Evolutionary conservation across 805 yeast species (phyloP).

Genomic region (Kluyveromyces siamensis): DNA sequence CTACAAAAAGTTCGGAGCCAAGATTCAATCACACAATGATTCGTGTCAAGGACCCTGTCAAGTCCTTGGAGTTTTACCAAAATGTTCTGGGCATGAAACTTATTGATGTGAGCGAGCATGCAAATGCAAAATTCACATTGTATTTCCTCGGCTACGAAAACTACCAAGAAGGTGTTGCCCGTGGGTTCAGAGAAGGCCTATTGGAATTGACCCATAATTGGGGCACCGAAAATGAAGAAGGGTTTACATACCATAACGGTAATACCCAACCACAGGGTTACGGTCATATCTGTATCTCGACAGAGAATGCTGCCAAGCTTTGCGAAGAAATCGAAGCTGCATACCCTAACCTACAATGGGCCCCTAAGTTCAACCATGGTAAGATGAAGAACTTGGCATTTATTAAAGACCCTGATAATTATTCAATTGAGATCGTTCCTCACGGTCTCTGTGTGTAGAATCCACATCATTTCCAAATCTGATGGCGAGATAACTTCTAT

Average conservation of each 20-base stretch:
- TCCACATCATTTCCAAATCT: neutral
- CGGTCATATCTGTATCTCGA: slow-evolving; percentile 75
- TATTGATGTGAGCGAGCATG: slow-evolving; percentile 45
- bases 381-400: slow-evolving; percentile 57
- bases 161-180: slow-evolving; percentile 28
- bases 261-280: slow-evolving; percentile 74
- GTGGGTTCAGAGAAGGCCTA: slow-evolving; percentile 51
- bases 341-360: slow-evolving; percentile 52
- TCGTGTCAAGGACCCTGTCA: slow-evolving; percentile 76
- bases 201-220: slow-evolving; percentile 91
- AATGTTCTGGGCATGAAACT: slow-evolving; percentile 76
- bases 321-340: slow-evolving; percentile 40
- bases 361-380: slow-evolving; percentile 47
- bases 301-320: slow-evolving; percentile 41
- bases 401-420: slow-evolving; percentile 84
- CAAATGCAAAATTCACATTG: slow-evolving; percentile 69
- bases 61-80: slow-evolving; percentile 69
- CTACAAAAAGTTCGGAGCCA: slow-evolving; percentile 15
- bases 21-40: slow-evolving; percentile 85
- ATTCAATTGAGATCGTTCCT: slow-evolving; percentile 66
- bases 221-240: slow-evolving; percentile 81
- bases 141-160: slow-evolving; percentile 77
- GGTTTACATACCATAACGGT: slow-evolving; percentile 75
- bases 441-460: slow-evolving; percentile 14
- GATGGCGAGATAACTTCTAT: too few relatives aligned